phyloP scores from a whole-genome alignment of 805 yeast genomes.

The Yamadazyma philogaea region DNA sequence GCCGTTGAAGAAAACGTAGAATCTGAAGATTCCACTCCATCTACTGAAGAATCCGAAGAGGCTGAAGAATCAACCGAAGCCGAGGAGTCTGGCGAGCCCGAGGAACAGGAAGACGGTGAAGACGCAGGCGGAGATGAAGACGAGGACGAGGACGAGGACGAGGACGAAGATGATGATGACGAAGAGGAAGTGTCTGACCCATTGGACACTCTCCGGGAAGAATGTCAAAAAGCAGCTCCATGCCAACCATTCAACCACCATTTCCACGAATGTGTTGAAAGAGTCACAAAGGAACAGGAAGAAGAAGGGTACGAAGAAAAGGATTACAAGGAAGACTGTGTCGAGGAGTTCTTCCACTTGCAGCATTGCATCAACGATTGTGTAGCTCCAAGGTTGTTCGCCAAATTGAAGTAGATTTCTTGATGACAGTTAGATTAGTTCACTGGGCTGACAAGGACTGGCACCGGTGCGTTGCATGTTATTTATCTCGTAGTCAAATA shows the following conservation, averaged over 20 bases:
- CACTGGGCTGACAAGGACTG: neutral
- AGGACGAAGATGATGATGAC: slow-evolving; percentile 63
- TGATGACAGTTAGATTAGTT: neutral
- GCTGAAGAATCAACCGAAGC: slow-evolving; percentile 11
- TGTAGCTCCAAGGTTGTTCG: slow-evolving; percentile 85
- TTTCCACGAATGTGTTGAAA: slow-evolving; percentile 90
- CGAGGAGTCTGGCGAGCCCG: slow-evolving; percentile 11
- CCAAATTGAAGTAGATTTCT: slow-evolving; percentile 70
- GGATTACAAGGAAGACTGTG: slow-evolving; percentile 92
- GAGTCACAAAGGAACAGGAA: slow-evolving; percentile 85
- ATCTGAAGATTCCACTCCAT: slow-evolving; percentile 10
- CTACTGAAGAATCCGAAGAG: slow-evolving; percentile 10
- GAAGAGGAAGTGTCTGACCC: slow-evolving; percentile 62
- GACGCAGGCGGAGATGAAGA: slow-evolving; percentile 40
- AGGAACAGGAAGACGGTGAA: slow-evolving; percentile 23
- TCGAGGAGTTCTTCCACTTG: slow-evolving; percentile 96
- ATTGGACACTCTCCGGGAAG: slow-evolving; percentile 40
- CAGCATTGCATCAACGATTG: slow-evolving; percentile 91
- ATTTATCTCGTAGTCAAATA: neutral
- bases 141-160: slow-evolving; percentile 55
- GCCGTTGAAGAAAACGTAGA: slow-evolving; percentile 18
- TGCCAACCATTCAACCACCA: slow-evolving; percentile 81
- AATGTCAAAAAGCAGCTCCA: slow-evolving; percentile 63
- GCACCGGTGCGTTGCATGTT: neutral
- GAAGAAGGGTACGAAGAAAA: slow-evolving; percentile 78